Percentiles rank a stretch among this genome's conserved stretches.
Evolutionary conservation across 2,329 filamentous ascomycete genomes (phyloP).

Genomic region (Fusarium protoensiforme): DNA sequence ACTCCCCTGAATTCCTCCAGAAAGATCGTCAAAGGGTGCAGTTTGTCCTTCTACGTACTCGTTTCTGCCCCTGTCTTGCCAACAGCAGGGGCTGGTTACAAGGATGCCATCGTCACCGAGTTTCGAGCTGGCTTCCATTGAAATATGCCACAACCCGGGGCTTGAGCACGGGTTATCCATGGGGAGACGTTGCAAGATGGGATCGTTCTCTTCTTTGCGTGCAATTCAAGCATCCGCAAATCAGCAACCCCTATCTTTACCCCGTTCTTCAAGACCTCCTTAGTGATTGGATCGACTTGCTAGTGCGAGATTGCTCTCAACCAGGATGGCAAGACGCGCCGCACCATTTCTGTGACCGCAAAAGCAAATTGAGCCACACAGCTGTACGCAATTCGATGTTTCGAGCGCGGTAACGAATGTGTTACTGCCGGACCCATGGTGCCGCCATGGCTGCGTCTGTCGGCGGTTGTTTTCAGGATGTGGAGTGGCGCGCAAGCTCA

Average conservation of each 20-base stretch:
- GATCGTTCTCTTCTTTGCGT: not conserved
- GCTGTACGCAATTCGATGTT: not conserved
- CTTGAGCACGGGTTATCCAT: not conserved
- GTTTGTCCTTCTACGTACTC: not conserved
- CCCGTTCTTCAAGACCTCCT: conserved; percentile 4
- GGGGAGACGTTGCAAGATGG: not conserved
- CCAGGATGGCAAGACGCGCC: conserved; percentile 20
- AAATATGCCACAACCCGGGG: not conserved
- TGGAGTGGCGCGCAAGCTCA: not conserved
- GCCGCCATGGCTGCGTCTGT: not conserved
- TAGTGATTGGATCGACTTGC: conserved; percentile 7
- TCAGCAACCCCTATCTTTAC: conserved; percentile 6
- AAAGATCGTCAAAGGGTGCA: conserved; percentile 17
- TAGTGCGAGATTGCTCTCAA: conserved; percentile 11
- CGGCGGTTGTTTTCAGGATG: not conserved
- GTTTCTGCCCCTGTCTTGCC: not conserved
- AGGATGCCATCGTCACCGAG: not conserved
- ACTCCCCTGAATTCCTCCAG: conserved; percentile 12
- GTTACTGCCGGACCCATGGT: not conserved
- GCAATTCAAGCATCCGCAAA: conserved; percentile 2
- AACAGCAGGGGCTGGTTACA: not conserved
- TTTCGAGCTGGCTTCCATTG: not conserved
- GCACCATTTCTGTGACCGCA: conserved; percentile 11
- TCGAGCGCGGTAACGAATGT: not conserved
- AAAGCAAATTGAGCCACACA: conserved; percentile 15